A percentile compares a stretch with the other conserved stretches of the same genome.
These are phyloP conservation scores for Rhizopogon vinicolor DNA, from an alignment of 768 basidiomycete species.

Conservation along the genomic window DNA sequence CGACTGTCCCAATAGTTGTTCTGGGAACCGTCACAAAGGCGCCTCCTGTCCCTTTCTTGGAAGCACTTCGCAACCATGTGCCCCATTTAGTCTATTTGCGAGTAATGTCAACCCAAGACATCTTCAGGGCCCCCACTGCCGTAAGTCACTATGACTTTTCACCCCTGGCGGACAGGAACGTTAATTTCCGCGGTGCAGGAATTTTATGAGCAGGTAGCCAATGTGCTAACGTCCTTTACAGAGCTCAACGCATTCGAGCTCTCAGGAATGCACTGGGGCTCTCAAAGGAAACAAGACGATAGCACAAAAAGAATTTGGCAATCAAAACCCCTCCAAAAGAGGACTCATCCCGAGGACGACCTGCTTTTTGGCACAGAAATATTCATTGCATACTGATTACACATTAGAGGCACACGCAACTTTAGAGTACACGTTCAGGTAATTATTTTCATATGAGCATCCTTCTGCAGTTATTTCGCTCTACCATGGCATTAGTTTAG, in stretches of 20 bases:
- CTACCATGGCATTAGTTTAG: conserved; percentile 4
- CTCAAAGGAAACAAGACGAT: conserved; percentile 39
- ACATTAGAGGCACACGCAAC: background rate
- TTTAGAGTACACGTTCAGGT: conserved; percentile 1
- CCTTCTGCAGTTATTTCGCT: background rate
- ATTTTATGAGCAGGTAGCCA: conserved; percentile 60
- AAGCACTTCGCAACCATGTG: conserved; percentile 50
- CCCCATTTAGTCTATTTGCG: conserved; percentile 62
- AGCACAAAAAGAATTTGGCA: conserved; percentile 49
- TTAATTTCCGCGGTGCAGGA: conserved; percentile 32
- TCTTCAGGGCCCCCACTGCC: conserved; percentile 44
- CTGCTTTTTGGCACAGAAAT: conserved; percentile 25
- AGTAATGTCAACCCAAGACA: conserved; percentile 52
- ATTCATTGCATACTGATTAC: conserved; percentile 24
- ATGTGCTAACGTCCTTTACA: conserved; percentile 53
- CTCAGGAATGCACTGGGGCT: conserved; percentile 72
- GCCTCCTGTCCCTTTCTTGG: conserved; percentile 53
- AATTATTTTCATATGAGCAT: conserved; percentile 4
- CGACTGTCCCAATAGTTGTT: conserved; percentile 48
- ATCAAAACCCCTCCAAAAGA: conserved; percentile 39
- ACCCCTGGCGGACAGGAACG: conserved; percentile 14
- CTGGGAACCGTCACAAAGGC: conserved; percentile 58
- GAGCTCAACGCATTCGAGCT: conserved; percentile 66
- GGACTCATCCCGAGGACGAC: conserved; percentile 25
- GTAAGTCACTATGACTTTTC: conserved; percentile 32